These are phyloP conservation scores for Diversispora eburnea DNA, from an alignment of 192 early-diverging fungal species.

Conservation along the genomic window DNA sequence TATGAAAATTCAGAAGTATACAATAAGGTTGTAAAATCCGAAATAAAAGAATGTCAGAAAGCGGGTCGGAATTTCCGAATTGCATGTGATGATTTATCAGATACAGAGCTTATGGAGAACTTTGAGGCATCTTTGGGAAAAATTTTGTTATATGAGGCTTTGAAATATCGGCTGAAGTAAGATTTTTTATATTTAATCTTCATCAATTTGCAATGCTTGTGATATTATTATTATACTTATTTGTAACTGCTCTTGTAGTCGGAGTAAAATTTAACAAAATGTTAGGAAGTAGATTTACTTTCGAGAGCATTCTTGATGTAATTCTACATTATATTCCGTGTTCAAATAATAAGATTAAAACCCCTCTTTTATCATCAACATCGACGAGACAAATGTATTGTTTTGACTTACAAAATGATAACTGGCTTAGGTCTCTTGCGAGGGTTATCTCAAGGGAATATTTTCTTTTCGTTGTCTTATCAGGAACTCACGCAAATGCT, in stretches of 20 bases:
- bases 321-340: too few relatives aligned
- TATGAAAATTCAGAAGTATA: too few relatives aligned
- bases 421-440: slow-evolving; percentile 14
- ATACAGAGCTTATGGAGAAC: neutral
- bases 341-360: too few relatives aligned
- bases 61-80: neutral
- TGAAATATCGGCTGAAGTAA: slow-evolving; percentile 18
- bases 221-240: slow-evolving; percentile 1
- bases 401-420: neutral
- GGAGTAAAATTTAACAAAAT: neutral
- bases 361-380: too few relatives aligned
- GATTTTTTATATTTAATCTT: neutral
- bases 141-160: slow-evolving; percentile 15
- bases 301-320: too few relatives aligned
- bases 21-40: too few relatives aligned
- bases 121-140: slow-evolving; percentile 14
- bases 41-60: neutral
- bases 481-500: neutral
- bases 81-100: neutral
- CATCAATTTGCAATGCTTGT: slow-evolving; percentile 5
- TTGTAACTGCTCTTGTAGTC: neutral
- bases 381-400: too few relatives aligned
- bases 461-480: slow-evolving; percentile 9
- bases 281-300: neutral
- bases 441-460: neutral